Evolutionary conservation across 2,329 filamentous ascomycete species (phyloP), one percentile per base, ranked within the genome.

Genomic region (Cytospora chrysosperma): DNA sequence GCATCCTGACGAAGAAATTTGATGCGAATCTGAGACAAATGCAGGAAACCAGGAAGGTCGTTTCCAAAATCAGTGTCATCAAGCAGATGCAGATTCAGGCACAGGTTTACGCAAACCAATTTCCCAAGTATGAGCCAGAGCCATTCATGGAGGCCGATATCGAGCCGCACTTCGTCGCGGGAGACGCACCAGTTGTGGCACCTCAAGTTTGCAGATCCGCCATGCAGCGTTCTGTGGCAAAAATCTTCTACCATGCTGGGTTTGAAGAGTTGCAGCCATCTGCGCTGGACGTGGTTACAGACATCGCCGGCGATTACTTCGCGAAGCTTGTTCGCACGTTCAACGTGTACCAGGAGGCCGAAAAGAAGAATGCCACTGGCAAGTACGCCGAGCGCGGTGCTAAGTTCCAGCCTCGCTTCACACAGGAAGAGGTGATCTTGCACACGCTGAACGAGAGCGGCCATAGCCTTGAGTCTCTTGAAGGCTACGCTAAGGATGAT

Each of bases 21-120:
- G 92, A 97, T 69, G 86, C 88, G 61, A 99, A 99, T 70, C 92
- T 98, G 76, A 87, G 87, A 65, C 93, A 97, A 73, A 93, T 99
- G 83, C 95, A 99, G 75, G 94, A 98, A 72, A 99, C 95, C 0
- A 85, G 95, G 69, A 98, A 97, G 74, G 85, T 99, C 32, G 96
- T 93, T 71, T 93, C 93, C 13, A 99, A 98, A 78, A 97, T 99
- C 74, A 89, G 92, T 56, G 92, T 99, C 66, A 95, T 99, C 74
- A 99, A 98, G 79, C 95, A 99, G 78, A 99, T 99, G 95, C 95
- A 99, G 77, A 87, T 98, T 60, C 95, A 99, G 75, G 92, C 93
- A 58, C 95, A 97, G 85, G 91, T 96, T 73, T 99, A 99, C 74
- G 91, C 93, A 72, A 99, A 99, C 72, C 95, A 99, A 75, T 99